Evolutionary conservation across 2,329 filamentous ascomycete species (phyloP).

Genomic region (Pseudopithomyces chartarum): DNA sequence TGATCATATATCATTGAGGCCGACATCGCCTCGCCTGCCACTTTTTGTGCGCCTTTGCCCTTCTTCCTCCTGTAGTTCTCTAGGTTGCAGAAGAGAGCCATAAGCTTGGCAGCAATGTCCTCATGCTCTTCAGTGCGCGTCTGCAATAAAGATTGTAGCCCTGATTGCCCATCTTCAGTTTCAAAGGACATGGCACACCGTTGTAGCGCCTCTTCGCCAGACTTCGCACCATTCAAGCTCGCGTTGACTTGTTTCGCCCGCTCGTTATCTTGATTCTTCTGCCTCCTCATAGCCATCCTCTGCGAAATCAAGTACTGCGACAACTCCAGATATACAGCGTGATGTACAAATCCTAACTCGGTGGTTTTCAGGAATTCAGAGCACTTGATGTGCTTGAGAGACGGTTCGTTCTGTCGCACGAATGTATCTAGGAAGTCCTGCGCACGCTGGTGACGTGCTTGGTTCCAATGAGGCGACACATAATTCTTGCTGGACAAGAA

Average conservation of each 20-base stretch:
- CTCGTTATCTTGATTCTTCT: constrained; percentile 43
- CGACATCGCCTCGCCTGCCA: background rate
- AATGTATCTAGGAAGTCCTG: constrained; percentile 62
- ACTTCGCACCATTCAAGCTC: constrained; percentile 51
- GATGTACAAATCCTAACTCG: constrained; percentile 54
- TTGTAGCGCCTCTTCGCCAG: constrained; percentile 60
- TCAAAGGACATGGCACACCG: constrained; percentile 44
- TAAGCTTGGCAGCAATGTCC: constrained; percentile 18
- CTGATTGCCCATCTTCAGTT: constrained; percentile 17
- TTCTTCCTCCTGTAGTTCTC: background rate
- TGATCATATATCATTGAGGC: background rate
- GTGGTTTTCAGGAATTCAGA: constrained; percentile 52
- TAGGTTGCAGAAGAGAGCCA: background rate
- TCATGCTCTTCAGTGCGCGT: constrained; percentile 22
- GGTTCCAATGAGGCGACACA: constrained; percentile 59
- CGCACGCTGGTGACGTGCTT: constrained; percentile 56
- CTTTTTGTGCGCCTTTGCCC: background rate
- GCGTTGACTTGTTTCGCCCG: constrained; percentile 49
- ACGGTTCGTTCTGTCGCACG: constrained; percentile 49
- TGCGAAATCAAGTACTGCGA: constrained; percentile 58
- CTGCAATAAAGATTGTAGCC: constrained; percentile 16
- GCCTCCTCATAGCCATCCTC: constrained; percentile 53
- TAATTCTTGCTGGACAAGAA: constrained; percentile 59
- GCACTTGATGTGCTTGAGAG: constrained; percentile 46
- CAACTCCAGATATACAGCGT: constrained; percentile 60